Evolutionary conservation across 345 rosid species (phyloP), one percentile per base, ranked within the genome.

Genomic region (Litchi chinensis): DNA sequence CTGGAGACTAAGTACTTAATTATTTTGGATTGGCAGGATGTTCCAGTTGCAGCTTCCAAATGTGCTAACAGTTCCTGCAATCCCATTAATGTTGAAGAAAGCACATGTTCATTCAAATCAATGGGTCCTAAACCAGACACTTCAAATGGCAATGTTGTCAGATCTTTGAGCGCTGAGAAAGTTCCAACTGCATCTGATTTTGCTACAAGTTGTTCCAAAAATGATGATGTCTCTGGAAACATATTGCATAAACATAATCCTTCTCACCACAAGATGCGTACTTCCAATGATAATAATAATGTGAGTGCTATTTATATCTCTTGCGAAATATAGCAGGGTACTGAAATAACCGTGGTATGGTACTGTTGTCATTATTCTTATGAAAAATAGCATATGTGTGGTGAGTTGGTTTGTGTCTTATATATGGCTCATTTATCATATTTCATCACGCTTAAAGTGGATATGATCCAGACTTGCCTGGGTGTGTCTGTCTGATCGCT

Each of bases 61-160:
- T 75, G 81, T 78, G 84, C 76, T 13, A 77, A 59, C 82, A 85
- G 84, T 73, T 85, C 81, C 70, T 81, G 76, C 73, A 82, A 73
- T 81, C 86, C 80, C 52, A 79, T 84, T 71, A 89, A 87, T 82
- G 68, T 86, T 83, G 95, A 93, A 87, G 95, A 96, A 82, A 90
- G 89, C 85, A 80, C 87, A 66, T 83, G 90, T 84, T 90, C 97
- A 46, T 68, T 80, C 87, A 89, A 89, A 79, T 83, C 88, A 41
- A 59, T 54, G 70, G 80, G 83, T 84, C 86, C 82, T 76, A 82
- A 75, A 77, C 71, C 76, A 72, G 84, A 70, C 40, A 82, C 82
- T 82, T 84, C 81, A 79, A 80, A 68, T 79, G 86, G 79, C 54
- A 85, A 85, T 60, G 81, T 63, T 81, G 80, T 78, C 70, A 83